Evolutionary conservation across 164 flowering plant species (phyloP), one percentile per base, ranked within the genome.

Genomic region (Magnolia sinica): DNA sequence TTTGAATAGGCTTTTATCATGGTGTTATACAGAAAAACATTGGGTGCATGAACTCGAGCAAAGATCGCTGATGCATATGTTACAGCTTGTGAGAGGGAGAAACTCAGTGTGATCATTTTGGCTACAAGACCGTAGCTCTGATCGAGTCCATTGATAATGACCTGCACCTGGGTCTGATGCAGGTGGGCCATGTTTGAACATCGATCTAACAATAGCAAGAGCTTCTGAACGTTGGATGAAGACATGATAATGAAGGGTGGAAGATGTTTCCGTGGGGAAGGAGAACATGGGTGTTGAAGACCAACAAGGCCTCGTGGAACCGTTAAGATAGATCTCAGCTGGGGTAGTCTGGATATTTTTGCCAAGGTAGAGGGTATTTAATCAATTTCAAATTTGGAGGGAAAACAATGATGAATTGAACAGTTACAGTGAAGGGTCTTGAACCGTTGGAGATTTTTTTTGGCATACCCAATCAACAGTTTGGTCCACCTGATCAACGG

Each of bases 11-110:
- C 73, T 71, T 52, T 71, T 10, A 71, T 49, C 27, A 52, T 6
- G 23, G 73, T 50, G 27, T 71, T 71, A 24, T 50, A 71, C 8
- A 71, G 73, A 51, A 71, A 71, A n/a, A 71, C 73, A 18, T 51
- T 71, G 73, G 64, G 73, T 10, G 55, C n/a, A 20, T 18, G 73
- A 13, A 71, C 73, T n/a, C 50, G 13, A 11, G n/a, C 23, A 22
- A 71, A 71, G 63, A 71, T 71, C 20, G 73, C n/a, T 2, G 59
- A 10, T 13, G 75, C 75, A 29, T 73, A 73, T 8, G 5, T 29
- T 19, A 73, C 24, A 19, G 29, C 5, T 0, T 16, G 19, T 16
- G 73, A 71, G 50, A 71, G 59, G 61, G 73, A 71, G 73, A 19
- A 71, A 22, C 59, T 9, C 18, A 71, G 61, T 1, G 61, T 52